Evolutionary conservation across 805 yeast genomes (phyloP).

Genomic region (Yarrowia yakushimensis): DNA sequence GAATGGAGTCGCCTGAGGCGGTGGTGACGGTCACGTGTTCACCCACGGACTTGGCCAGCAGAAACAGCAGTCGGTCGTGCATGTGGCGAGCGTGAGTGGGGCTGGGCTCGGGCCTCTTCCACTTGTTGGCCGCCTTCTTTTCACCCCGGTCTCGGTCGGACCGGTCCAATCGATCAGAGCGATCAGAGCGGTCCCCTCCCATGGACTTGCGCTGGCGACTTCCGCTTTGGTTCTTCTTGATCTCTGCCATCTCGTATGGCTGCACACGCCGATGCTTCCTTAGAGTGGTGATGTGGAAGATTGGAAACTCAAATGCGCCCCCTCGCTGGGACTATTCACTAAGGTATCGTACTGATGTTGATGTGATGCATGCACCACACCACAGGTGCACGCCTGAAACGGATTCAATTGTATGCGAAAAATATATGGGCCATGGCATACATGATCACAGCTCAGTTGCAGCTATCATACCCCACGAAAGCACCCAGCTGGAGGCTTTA

Average conservation of each 20-base stretch:
- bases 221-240: slow-evolving; percentile 26
- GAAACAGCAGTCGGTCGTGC: slow-evolving; percentile 54
- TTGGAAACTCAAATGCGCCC: slow-evolving; percentile 24
- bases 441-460: background rate
- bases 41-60: slow-evolving; percentile 60
- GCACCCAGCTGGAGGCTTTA: background rate
- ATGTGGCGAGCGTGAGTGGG: slow-evolving; percentile 36
- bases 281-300: slow-evolving; percentile 24
- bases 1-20: slow-evolving; percentile 55
- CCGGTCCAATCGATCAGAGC: slow-evolving; percentile 22
- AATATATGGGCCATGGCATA: background rate
- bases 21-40: slow-evolving; percentile 55
- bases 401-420: background rate
- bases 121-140: slow-evolving; percentile 23
- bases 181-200: slow-evolving; percentile 25
- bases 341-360: background rate
- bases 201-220: slow-evolving; percentile 25
- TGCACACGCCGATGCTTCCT: slow-evolving; percentile 25
- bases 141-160: slow-evolving; percentile 19
- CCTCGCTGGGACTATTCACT: slow-evolving; percentile 14
- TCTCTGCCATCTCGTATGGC: slow-evolving; percentile 24
- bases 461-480: background rate
- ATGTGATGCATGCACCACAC: background rate
- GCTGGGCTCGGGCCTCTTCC: slow-evolving; percentile 20
- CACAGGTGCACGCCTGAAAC: background rate